These are phyloP conservation scores for Ophiostoma novo-ulmi DNA, from an alignment of 2,329 filamentous ascomycete genomes.

Conservation along the genomic window DNA sequence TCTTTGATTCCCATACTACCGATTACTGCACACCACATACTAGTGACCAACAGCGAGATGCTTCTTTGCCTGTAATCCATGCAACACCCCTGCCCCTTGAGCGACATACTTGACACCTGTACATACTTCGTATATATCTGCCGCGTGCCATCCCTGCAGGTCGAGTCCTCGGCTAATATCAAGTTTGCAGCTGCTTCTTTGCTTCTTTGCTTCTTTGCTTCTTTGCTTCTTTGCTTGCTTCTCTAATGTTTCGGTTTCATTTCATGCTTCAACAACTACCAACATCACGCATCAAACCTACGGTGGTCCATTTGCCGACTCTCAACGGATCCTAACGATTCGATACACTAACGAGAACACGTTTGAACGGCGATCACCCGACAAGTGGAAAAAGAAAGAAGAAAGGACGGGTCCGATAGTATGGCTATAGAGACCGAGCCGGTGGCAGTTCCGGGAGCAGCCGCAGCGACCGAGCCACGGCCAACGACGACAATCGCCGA, in stretches of 20 bases:
- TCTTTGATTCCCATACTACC: not conserved
- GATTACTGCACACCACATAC: not conserved
- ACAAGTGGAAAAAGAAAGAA: not conserved
- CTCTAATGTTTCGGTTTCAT: not conserved
- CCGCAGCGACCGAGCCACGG: not conserved
- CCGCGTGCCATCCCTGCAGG: not conserved
- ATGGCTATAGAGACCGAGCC: conserved; percentile 2
- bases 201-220: not conserved
- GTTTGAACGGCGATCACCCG: not conserved
- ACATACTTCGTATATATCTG: not conserved
- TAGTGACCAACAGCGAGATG: not conserved
- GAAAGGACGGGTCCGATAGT: not conserved
- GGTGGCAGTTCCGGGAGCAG: not conserved
- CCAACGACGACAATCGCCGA: not conserved
- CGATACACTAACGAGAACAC: not conserved
- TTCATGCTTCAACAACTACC: not conserved
- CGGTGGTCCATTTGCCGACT: not conserved
- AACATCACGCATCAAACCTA: not conserved
- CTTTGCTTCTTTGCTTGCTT: not conserved
- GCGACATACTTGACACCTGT: not conserved
- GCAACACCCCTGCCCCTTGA: not conserved
- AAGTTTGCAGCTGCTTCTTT: not conserved
- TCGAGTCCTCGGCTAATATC: not conserved
- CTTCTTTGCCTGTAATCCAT: not conserved
- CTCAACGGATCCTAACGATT: no score